These are phyloP conservation scores for Alloascoidea africana DNA, from an alignment of 805 yeast species.

Conservation along the genomic window DNA sequence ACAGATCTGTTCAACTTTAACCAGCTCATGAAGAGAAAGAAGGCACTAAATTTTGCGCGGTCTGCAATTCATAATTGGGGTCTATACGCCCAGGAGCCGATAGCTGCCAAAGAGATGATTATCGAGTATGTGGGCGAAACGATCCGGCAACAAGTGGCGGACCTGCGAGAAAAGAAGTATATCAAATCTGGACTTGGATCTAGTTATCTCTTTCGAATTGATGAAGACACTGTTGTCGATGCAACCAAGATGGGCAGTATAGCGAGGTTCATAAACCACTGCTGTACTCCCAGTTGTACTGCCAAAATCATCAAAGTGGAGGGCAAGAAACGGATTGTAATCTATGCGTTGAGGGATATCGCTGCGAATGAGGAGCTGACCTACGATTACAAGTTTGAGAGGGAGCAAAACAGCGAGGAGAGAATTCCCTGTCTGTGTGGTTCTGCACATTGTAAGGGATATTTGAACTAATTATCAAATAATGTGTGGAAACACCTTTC, in stretches of 20 bases:
- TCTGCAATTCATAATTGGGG: conserved; percentile 99
- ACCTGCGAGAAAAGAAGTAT: conserved; percentile 76
- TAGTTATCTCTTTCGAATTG: conserved; percentile 81
- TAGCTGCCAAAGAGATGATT: conserved; percentile 93
- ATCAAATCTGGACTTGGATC: conserved; percentile 90
- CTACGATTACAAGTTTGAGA: conserved; percentile 89
- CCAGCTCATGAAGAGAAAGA: conserved; percentile 77
- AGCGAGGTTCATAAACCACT: conserved; percentile 92
- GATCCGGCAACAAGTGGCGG: conserved; percentile 87
- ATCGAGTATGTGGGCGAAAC: conserved; percentile 96
- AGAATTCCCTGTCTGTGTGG: conserved; percentile 91
- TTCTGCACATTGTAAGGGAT: conserved; percentile 88
- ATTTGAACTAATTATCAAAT: conserved; percentile 44
- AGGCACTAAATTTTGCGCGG: conserved; percentile 92
- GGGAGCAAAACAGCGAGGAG: conserved; percentile 79
- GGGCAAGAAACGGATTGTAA: conserved; percentile 85
- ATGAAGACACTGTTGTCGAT: conserved; percentile 88
- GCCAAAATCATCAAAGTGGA: conserved; percentile 94
- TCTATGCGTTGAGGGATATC: conserved; percentile 82
- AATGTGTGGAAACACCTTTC: too few species aligned
- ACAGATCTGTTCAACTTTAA: conserved; percentile 72
- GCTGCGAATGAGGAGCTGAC: conserved; percentile 86
- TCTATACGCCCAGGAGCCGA: conserved; percentile 85
- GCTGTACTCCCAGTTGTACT: conserved; percentile 95
- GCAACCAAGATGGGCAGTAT: conserved; percentile 97